Conservation (phyloP, 139 green algal species). For the Deuterostichococcus epilithicus region DNA sequence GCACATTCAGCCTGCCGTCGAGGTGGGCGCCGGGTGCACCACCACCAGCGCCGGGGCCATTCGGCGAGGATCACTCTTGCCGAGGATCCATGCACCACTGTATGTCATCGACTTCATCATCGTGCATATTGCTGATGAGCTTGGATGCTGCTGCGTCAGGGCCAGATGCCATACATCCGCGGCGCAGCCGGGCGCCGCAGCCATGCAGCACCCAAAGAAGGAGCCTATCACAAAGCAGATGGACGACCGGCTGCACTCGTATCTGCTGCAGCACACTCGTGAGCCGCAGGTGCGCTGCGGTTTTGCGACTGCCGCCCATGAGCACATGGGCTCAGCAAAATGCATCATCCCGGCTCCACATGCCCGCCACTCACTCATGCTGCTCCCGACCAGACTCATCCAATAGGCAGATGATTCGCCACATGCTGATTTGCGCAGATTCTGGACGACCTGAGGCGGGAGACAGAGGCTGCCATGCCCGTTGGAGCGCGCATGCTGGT, state of each 20-base stretch:
- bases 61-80: too few species aligned
- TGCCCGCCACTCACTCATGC: background rate
- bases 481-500: conserved; percentile 64
- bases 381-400: background rate
- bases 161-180: background rate
- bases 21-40: too few species aligned
- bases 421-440: conserved; percentile 23
- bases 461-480: conserved; percentile 48
- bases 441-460: conserved; percentile 46
- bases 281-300: conserved; percentile 39
- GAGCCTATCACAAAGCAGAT: conserved; percentile 35
- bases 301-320: too few species aligned
- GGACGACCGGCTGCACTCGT: conserved; percentile 49
- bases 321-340: background rate
- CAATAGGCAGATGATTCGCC: background rate
- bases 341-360: background rate
- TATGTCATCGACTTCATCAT: background rate
- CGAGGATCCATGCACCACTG: too few species aligned
- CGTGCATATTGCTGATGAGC: background rate
- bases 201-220: conserved; percentile 26
- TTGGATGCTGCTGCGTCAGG: background rate
- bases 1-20: too few species aligned
- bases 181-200: background rate
- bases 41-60: too few species aligned
- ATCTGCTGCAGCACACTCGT: conserved; percentile 64